Evolutionary conservation across 2,329 filamentous ascomycete genomes (phyloP).

Genomic region (Aspergillus sp.): DNA sequence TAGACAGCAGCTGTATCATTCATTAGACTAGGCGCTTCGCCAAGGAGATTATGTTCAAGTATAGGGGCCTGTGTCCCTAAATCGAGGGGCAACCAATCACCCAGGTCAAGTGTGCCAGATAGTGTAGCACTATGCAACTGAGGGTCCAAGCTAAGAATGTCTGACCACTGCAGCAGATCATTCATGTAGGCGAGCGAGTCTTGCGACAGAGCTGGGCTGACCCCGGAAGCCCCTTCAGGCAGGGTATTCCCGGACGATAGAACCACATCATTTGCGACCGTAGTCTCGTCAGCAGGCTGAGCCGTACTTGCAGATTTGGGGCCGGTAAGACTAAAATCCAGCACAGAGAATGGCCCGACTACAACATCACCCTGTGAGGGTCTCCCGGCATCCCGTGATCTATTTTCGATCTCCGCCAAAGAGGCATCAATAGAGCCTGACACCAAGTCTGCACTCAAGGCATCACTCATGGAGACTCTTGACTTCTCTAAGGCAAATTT

Average conservation of each 20-base stretch:
- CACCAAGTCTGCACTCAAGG: slow-evolving; percentile 28
- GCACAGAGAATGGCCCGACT: slow-evolving; percentile 35
- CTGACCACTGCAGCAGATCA: slow-evolving; percentile 38
- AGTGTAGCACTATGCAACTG: slow-evolving; percentile 22
- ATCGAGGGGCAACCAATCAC: neutral
- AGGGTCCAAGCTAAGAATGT: slow-evolving; percentile 34
- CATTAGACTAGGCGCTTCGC: neutral
- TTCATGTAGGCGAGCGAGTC: slow-evolving; percentile 23
- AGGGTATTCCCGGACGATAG: neutral
- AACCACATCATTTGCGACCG: neutral
- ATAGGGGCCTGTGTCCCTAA: neutral
- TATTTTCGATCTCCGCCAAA: slow-evolving; percentile 34
- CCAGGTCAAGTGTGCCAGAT: slow-evolving; percentile 17
- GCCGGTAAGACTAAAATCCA: slow-evolving; percentile 27
- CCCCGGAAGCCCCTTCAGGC: neutral
- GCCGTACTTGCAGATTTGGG: neutral
- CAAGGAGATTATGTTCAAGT: neutral
- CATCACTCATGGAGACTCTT: slow-evolving; percentile 35
- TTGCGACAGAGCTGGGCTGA: slow-evolving; percentile 5
- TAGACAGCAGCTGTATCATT: neutral
- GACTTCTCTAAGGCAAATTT: slow-evolving; percentile 26
- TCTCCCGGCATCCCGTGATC: slow-evolving; percentile 26
- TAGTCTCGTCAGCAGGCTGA: neutral
- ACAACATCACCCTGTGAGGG: slow-evolving; percentile 23
- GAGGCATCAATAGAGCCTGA: slow-evolving; percentile 36